Base-by-base conservation (phyloP, 352 stramenopile species). In the Phytophthora quininea region DNA sequence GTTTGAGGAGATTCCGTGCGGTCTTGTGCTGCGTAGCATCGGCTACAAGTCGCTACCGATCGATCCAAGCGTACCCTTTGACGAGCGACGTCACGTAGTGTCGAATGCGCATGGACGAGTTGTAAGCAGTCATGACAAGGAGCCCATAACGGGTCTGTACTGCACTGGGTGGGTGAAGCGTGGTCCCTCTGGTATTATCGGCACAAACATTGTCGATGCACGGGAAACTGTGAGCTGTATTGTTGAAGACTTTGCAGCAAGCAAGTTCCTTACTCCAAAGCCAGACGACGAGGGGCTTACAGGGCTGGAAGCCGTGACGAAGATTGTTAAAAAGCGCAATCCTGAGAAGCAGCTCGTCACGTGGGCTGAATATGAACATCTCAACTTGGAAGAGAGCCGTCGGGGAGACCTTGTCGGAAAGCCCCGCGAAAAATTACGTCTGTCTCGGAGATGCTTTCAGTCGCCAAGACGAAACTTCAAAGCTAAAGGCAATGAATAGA, bases 141-240 rank as follows among this genome's bases (percentile, higher is more conserved):
- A 76, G 33, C 67, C 64, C 1, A 79, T 96, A 30, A 72, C 81
- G 52, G 94, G 96, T 0, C 66, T 99, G 32, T 99, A 99, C 76
- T 97, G 95, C 62, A 86, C 93, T 24, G 98, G 98, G 3, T 99
- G 98, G 98, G 86, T 99, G 27, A 99, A 99, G 79, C 92, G 98
- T 56, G 97, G 98, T 5, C 97, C 98, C 9, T 93, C 82, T 24
- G 98, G 98, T 0, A 99, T 99, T 67, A 99, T 99, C 58, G 97
- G 97, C 14, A 98, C 96, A 31, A 99, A 99, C 77, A 99, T 99
- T 69, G 70, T 91, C 10, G 96, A 99, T 76, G 97, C 97, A 7
- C 96, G 93, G 14, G 97, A 99, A 67, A 99, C 97, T 3, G 97
- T 99, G 1, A 77, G 77, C 19, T 91, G 90, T 12, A 96, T 99